Evolutionary conservation across 768 basidiomycete genomes (phyloP), one percentile per base, ranked within the genome.

Genomic region (Psilocybe azurescens): DNA sequence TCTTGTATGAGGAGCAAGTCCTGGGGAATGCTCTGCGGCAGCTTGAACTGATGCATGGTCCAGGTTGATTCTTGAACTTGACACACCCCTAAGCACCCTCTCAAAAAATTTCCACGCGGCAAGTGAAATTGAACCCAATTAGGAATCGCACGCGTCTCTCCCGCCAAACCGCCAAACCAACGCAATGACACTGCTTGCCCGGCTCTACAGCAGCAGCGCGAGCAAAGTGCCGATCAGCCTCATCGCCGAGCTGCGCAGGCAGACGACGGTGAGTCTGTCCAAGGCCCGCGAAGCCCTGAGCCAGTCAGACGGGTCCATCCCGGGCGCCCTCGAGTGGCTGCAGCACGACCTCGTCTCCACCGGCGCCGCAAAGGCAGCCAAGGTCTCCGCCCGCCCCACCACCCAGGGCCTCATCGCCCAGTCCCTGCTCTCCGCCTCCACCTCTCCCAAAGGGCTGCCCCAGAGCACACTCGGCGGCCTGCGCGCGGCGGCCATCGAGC

Each of bases 211-310:
- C 14, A 83, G 76, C 3, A 67, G 76, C 57, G 93, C 76, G 3
- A 67, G 76, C 57, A 93, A 89, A 70, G 80, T 89, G 0, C 83
- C 91, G 11, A 72, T 94, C 33, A 86, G 89, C 58, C 87, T 96
- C 58, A 89, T 99, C 65, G 91, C 92, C 1, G 87, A 94, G 73
- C 85, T 99, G 46, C 87, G 97, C 65, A 93, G 91, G 74, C 81
- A 83, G 68, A 90, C 84, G 49, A 87, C 89, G 52, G 91, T 95
- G 53, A 93, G 95, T 7, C 87, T 98, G 65, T 81, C 84, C 49
- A 94, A 95, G 78, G 97, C 96, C 32, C 87, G 90, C 39, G 92
- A 96, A 73, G 96, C 97, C 2, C 89, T 99, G 56, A 72, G 75
- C 55, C 86, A 88, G 29, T 83, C 87, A 32, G 83, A 89, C 70